Evolutionary conservation across 164 flowering plant species (phyloP), one percentile per base, ranked within the genome.

Genomic region (Paratinospora sagittata): DNA sequence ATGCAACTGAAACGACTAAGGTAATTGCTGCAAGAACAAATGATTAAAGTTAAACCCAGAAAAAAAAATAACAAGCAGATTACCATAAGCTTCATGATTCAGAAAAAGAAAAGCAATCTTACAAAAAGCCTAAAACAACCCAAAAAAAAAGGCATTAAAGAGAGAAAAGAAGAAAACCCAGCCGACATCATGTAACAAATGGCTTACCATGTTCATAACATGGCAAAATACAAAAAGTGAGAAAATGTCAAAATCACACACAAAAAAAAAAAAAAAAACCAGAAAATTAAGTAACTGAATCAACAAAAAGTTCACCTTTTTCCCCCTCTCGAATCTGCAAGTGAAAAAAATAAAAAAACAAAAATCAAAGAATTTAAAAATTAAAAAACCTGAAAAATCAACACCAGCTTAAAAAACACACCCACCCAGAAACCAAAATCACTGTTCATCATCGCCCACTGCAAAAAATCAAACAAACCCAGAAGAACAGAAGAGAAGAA

Each of bases 141-240:
- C 43, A 39, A 39, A n/a, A n/a, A n/a, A n/a, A n/a, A n/a, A 52
- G 58, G n/a, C 58, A 52, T 52, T 52, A 52, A 52, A 52, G n/a
- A 19, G 4, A 19, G n/a, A 19, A 52, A 49, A 49, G 1, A 49
- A 52, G 58, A 52, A 52, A 52, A 52, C 58, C 58, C 58, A 52
- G 19, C 58, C 58, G 58, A 52, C 23, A 52, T 52, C 58, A 52
- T 52, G 7, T 2, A 52, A 52, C 58, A 52, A 6, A 52, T 52
- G 58, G 58, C 21, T 52, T 52, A 21, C 58, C n/a, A 16, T 13
- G 58, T 21, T 16, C n/a, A 52, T n/a, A 16, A 52, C 58, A 52
- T 16, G 58, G n/a, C n/a, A 52, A 52, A 39, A 52, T 8, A 21
- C 58, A n/a, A n/a, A 52, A 52, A 52, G 4, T 52, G 58, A 21